phyloP scores from a whole-genome alignment of 352 stramenopile genomes.

The Pythium brassicae region DNA sequence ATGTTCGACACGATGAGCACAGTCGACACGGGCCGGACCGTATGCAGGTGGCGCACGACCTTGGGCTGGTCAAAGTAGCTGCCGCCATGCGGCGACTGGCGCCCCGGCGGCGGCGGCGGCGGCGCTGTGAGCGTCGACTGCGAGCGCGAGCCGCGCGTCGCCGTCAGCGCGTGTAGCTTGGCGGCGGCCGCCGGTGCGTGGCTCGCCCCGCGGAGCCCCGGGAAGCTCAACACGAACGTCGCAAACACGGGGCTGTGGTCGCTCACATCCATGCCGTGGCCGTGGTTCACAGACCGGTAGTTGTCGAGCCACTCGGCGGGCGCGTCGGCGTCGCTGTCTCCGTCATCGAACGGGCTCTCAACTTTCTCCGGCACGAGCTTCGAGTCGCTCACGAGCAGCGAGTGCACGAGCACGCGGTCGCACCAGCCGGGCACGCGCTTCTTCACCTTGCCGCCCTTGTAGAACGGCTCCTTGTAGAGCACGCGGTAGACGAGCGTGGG shows the following conservation, averaged over 20 bases:
- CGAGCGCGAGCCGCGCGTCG: constrained; percentile 40
- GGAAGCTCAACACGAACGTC: constrained; percentile 76
- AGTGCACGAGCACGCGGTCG: constrained; percentile 85
- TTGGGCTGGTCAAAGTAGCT: constrained; percentile 80
- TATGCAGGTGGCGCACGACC: constrained; percentile 59
- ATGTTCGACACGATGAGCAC: constrained; percentile 76
- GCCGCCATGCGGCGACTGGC: constrained; percentile 18
- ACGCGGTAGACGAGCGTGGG: constrained; percentile 70
- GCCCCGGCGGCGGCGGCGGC: constrained; percentile 13
- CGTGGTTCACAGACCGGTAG: constrained; percentile 81
- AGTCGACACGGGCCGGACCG: constrained; percentile 55
- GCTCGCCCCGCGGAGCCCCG: constrained; percentile 21
- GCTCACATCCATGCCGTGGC: constrained; percentile 75
- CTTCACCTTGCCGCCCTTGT: constrained; percentile 88
- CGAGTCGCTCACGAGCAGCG: constrained; percentile 71
- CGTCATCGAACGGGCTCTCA: constrained; percentile 34
- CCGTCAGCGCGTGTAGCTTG: constrained; percentile 16
- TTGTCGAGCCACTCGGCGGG: constrained; percentile 56
- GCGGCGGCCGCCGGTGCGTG: background rate
- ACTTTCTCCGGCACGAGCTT: constrained; percentile 79
- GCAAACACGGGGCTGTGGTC: constrained; percentile 79
- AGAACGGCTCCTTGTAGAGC: constrained; percentile 87
- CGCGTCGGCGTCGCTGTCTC: background rate
- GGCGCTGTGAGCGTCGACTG: constrained; percentile 34
- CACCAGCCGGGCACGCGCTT: constrained; percentile 85